These are phyloP conservation scores for Graphilbum fragrans DNA, from an alignment of 2,329 filamentous ascomycete genomes.

Conservation along the genomic window DNA sequence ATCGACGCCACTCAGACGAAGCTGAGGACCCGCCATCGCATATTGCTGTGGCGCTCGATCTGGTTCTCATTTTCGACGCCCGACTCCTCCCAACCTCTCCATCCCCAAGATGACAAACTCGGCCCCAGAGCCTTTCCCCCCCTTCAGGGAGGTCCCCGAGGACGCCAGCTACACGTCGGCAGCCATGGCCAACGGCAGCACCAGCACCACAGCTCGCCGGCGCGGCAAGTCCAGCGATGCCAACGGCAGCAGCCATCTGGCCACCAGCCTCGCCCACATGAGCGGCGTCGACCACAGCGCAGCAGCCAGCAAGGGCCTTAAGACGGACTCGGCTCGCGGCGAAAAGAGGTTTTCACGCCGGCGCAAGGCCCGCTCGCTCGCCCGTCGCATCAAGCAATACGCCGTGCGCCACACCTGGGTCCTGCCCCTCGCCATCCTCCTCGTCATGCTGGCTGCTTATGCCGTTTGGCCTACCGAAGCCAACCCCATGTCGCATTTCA, in stretches of 20 bases:
- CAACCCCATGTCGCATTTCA: slow-evolving; percentile 68
- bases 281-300: slow-evolving; percentile 6
- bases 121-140: slow-evolving; percentile 41
- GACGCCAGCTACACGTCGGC: background rate
- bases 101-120: slow-evolving; percentile 8
- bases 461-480: slow-evolving; percentile 61
- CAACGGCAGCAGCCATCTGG: slow-evolving; percentile 41
- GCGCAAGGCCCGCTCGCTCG: slow-evolving; percentile 39
- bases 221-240: slow-evolving; percentile 43
- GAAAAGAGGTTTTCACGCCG: slow-evolving; percentile 38
- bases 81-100: no score
- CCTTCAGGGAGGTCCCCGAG: slow-evolving; percentile 23
- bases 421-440: slow-evolving; percentile 55
- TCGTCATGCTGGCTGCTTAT: slow-evolving; percentile 55
- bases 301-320: slow-evolving; percentile 2
- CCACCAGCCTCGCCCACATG: slow-evolving; percentile 37
- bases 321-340: background rate
- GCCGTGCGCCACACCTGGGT: slow-evolving; percentile 48
- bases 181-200: slow-evolving; percentile 6
- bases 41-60: no score
- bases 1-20: no score
- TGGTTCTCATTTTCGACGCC: no score
- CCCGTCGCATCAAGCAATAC: slow-evolving; percentile 39
- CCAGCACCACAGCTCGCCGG: slow-evolving; percentile 24
- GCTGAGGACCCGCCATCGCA: no score